A percentile compares a stretch with the other conserved stretches of the same genome.
Conservation (phyloP, 2,329 filamentous ascomycete species). For the Xylariaceae sp. region DNA sequence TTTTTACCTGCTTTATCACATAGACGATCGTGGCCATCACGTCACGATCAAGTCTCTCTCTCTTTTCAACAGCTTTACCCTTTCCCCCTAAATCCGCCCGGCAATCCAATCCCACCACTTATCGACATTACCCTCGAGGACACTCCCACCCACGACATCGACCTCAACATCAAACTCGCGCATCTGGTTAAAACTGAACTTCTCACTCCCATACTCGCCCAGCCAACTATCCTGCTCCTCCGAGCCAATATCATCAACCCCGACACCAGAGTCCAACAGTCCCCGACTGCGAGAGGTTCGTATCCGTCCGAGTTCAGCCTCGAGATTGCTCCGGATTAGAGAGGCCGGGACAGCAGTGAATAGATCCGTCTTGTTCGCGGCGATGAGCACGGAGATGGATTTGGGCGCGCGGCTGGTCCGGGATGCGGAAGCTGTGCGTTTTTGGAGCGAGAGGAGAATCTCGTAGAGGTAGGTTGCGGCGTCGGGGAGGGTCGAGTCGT, state of each 20-base stretch:
- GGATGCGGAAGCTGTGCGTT: conserved; percentile 55
- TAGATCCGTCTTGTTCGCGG: conserved; percentile 92
- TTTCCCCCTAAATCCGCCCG: conserved; percentile 58
- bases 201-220: conserved; percentile 71
- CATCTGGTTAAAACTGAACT: conserved; percentile 78
- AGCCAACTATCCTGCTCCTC: conserved; percentile 81
- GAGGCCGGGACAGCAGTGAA: conserved; percentile 84
- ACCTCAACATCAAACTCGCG: conserved; percentile 77
- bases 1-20: too few relatives aligned
- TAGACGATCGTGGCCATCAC: too few relatives aligned
- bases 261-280: conserved; percentile 76
- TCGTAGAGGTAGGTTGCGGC: conserved; percentile 87
- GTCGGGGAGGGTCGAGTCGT: conserved; percentile 61
- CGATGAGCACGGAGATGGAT: conserved; percentile 72
- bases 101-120: conserved; percentile 93
- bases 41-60: too few relatives aligned
- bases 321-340: conserved; percentile 70
- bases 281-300: conserved; percentile 74
- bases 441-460: conserved; percentile 77
- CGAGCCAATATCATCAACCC: conserved; percentile 53
- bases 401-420: conserved; percentile 55
- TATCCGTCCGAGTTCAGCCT: conserved; percentile 76
- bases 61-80: background rate
- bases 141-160: conserved; percentile 72
- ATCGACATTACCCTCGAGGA: conserved; percentile 64